These are phyloP conservation scores for Cordyceps tenuipes DNA, from an alignment of 2,329 filamentous ascomycete species.

Conservation along the genomic window DNA sequence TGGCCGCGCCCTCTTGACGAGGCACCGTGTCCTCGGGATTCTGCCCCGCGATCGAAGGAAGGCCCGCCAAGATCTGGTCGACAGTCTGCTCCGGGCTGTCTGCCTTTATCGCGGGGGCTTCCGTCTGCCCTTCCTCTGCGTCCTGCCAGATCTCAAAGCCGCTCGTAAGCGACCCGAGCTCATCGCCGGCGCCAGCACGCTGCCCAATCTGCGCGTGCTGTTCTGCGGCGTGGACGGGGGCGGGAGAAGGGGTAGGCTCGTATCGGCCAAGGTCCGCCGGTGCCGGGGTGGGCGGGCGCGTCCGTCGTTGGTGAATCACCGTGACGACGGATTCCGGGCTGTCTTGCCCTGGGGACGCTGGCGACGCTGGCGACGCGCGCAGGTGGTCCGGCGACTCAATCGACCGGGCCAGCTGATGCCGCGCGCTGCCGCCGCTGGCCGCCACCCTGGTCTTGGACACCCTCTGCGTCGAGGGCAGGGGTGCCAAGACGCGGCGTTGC, in stretches of 20 bases:
- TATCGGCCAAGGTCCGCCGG: no score
- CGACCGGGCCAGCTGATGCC: neutral
- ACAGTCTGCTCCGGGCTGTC: neutral
- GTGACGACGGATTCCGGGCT: no score
- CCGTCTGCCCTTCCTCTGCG: neutral
- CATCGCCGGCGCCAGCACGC: neutral
- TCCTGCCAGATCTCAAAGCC: no score
- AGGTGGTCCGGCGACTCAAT: neutral
- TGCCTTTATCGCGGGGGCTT: neutral
- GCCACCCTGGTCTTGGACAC: neutral
- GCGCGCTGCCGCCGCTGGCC: neutral
- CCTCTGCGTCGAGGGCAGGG: neutral
- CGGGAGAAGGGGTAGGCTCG: no score
- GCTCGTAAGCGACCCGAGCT: neutral
- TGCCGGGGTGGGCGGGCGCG: no score
- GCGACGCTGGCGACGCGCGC: neutral
- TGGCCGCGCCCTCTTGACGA: neutral
- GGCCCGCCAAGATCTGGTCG: neutral
- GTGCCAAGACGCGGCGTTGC: neutral
- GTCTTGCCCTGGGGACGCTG: neutral
- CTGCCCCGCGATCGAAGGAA: neutral
- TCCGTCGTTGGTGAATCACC: no score
- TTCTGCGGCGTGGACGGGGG: no score
- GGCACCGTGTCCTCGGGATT: no score
- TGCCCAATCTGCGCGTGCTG: no score